Evolutionary conservation across 2,329 filamentous ascomycete species (phyloP).

Genomic region (Metarhizium rileyi): DNA sequence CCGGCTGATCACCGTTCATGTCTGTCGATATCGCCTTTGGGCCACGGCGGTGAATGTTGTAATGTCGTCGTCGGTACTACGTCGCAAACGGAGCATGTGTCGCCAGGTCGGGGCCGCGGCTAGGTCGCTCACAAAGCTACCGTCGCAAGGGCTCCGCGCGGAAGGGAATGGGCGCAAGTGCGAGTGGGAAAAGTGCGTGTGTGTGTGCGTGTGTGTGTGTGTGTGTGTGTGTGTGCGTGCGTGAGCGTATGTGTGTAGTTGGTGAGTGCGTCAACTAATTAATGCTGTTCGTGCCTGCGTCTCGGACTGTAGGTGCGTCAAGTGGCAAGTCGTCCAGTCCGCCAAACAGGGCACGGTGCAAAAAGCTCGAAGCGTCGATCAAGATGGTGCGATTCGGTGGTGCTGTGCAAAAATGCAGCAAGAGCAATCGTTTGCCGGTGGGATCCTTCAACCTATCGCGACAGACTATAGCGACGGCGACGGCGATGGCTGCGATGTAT

Average conservation of each 20-base stretch:
- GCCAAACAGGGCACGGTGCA: not conserved
- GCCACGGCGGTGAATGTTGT: not conserved
- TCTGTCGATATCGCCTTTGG: conserved; percentile 4
- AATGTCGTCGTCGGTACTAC: not conserved
- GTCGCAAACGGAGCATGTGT: not conserved
- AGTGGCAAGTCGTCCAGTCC: not conserved
- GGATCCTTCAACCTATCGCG: not conserved
- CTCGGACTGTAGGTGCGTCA: conserved; percentile 3
- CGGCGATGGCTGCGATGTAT: not conserved
- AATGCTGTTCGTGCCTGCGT: too few relatives aligned
- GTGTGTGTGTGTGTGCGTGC: not conserved
- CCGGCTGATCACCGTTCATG: conserved; percentile 21
- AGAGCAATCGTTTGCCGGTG: not conserved
- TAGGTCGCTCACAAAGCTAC: not conserved
- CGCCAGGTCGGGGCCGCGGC: not conserved
- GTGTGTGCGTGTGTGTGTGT: too few relatives aligned
- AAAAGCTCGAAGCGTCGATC: not conserved
- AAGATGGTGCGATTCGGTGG: not conserved
- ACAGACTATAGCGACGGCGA: not conserved
- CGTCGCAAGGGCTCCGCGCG: not conserved
- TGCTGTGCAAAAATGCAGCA: not conserved
- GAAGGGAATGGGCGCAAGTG: not conserved
- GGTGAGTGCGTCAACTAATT: too few relatives aligned
- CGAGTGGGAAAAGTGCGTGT: not conserved
- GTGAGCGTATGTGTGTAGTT: not conserved